Conservation (phyloP, 1,284 basidiomycete species). For the Inonotus hispidus region DNA sequence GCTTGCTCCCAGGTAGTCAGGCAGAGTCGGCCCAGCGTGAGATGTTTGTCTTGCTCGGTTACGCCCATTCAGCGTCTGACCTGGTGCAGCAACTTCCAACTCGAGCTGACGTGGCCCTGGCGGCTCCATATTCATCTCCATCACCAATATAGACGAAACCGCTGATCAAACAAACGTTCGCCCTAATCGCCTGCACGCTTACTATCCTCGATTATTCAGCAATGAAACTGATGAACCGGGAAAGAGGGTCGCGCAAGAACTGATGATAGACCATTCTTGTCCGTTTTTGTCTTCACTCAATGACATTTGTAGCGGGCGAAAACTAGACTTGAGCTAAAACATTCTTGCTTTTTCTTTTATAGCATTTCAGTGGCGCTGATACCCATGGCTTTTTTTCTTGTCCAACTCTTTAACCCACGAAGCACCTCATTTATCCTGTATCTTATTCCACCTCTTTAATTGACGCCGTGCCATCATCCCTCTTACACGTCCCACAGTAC, state of each 20-base stretch:
- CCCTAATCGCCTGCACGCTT: background rate
- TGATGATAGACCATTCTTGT: background rate
- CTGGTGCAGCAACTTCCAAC: background rate
- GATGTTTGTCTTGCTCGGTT: background rate
- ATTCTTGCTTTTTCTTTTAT: background rate
- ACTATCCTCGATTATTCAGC: background rate
- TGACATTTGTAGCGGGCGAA: background rate
- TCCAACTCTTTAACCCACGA: background rate
- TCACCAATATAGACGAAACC: background rate
- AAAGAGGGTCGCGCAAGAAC: background rate
- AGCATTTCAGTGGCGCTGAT: background rate
- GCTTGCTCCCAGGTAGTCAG: conserved; percentile 44
- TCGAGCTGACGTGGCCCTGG: conserved; percentile 2
- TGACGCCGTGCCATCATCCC: background rate
- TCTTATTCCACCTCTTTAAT: background rate
- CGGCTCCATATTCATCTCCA: background rate
- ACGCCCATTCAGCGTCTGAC: background rate
- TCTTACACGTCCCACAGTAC: background rate
- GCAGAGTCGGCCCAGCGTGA: background rate
- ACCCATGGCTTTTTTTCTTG: background rate
- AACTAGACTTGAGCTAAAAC: background rate
- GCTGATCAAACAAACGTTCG: background rate
- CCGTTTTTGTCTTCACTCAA: background rate
- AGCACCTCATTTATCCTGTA: background rate
- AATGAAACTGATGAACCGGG: background rate